These are phyloP conservation scores for Colletotrichum godetiae DNA, from an alignment of 2,329 filamentous ascomycete species.

Conservation along the genomic window DNA sequence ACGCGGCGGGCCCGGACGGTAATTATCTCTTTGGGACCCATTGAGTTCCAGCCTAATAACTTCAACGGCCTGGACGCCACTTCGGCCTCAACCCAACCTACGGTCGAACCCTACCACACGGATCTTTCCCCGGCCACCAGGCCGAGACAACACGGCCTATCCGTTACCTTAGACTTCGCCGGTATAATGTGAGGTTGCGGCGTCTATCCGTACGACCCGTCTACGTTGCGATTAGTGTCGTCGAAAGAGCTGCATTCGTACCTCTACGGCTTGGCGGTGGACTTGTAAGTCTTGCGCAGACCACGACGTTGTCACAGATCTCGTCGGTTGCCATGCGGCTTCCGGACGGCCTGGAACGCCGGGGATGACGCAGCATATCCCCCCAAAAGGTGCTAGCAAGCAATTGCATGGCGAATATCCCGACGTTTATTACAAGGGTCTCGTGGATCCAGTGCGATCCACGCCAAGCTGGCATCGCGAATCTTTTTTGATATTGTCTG, in stretches of 20 bases:
- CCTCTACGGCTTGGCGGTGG: background rate
- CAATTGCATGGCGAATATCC: slow-evolving; percentile 27
- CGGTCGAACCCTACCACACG: slow-evolving; percentile 21
- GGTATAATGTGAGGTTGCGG: background rate
- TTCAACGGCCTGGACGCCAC: slow-evolving; percentile 27
- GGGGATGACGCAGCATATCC: background rate
- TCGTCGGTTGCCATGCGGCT: background rate
- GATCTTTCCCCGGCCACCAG: slow-evolving; percentile 25
- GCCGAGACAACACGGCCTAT: background rate
- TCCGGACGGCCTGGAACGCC: slow-evolving; percentile 2
- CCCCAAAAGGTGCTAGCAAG: slow-evolving; percentile 3
- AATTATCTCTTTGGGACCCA: slow-evolving; percentile 7
- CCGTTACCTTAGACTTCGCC: background rate
- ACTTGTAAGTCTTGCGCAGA: background rate
- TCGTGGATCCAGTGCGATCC: slow-evolving; percentile 21
- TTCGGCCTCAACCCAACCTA: slow-evolving; percentile 16
- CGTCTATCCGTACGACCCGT: background rate
- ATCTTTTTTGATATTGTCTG: slow-evolving; percentile 13
- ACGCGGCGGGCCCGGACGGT: slow-evolving; percentile 25
- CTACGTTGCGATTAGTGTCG: background rate
- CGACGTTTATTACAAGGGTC: slow-evolving; percentile 31
- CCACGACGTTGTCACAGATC: background rate
- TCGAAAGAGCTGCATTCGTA: background rate
- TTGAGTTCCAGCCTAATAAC: slow-evolving; percentile 29
- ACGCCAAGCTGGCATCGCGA: slow-evolving; percentile 27